Percentiles rank a stretch among this genome's conserved stretches.
Conservation (phyloP, 2,329 filamentous ascomycete genomes). For the Fusarium albosuccineum region DNA sequence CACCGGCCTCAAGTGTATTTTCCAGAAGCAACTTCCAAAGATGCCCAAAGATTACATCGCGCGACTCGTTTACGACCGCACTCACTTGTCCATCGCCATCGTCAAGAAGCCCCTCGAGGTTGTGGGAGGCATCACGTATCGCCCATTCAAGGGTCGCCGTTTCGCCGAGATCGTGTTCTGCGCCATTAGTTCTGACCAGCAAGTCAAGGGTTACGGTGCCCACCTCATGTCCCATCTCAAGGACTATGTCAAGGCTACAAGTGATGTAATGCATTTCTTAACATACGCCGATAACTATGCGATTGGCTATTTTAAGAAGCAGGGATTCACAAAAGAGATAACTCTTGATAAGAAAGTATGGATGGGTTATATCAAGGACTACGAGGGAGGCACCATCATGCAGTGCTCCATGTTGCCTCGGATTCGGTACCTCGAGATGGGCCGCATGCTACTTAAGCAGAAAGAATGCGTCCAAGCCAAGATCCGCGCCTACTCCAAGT, state of each 20-base stretch:
- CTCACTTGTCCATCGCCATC: conserved; percentile 95
- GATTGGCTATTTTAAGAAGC: conserved; percentile 99
- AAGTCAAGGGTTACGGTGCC: conserved; percentile 98
- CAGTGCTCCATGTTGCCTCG: conserved; percentile 97
- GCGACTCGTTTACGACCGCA: conserved; percentile 95
- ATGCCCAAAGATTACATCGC: conserved; percentile 99
- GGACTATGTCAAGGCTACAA: conserved; percentile 97
- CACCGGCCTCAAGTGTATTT: conserved; percentile 96
- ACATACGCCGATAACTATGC: conserved; percentile 99
- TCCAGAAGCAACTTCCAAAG: conserved; percentile 97
- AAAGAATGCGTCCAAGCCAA: conserved; percentile 96
- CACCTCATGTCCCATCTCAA: conserved; percentile 99
- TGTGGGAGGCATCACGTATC: conserved; percentile 96
- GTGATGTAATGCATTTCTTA: conserved; percentile 97
- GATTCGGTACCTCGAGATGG: conserved; percentile 92
- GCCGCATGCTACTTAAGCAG: conserved; percentile 95
- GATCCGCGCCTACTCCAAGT: conserved; percentile 90
- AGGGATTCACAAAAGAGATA: conserved; percentile 99
- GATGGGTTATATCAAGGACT: conserved; percentile 99
- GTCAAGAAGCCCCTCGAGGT: conserved; percentile 96
- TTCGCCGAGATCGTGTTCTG: conserved; percentile 99
- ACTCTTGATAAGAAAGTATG: conserved; percentile 89
- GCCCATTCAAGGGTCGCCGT: conserved; percentile 89
- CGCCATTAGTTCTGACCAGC: conserved; percentile 96
- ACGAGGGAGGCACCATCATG: conserved; percentile 99